Conservation (phyloP, 2,329 filamentous ascomycete genomes). For the Mycogone perniciosa region DNA sequence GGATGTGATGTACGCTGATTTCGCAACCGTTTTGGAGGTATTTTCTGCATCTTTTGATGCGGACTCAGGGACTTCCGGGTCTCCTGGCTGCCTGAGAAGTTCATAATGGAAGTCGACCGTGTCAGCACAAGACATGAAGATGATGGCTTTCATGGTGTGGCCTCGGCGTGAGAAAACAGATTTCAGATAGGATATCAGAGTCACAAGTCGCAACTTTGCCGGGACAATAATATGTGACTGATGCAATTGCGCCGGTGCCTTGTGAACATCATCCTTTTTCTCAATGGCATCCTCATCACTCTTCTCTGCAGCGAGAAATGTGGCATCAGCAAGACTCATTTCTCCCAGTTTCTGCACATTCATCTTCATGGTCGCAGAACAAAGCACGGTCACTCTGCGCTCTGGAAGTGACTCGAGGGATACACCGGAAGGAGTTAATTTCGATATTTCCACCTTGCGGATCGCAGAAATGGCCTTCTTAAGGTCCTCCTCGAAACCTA, state of each 20-base stretch:
- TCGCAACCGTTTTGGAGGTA: constrained; percentile 57
- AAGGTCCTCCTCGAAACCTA: constrained; percentile 93
- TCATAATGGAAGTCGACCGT: constrained; percentile 96
- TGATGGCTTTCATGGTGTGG: constrained; percentile 91
- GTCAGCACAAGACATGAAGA: constrained; percentile 96
- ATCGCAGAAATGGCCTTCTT: constrained; percentile 79
- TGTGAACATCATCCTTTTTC: constrained; percentile 52
- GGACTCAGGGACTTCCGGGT: constrained; percentile 21
- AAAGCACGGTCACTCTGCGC: constrained; percentile 79
- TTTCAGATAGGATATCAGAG: constrained; percentile 76
- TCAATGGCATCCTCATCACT: constrained; percentile 41
- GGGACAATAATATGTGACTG: constrained; percentile 85
- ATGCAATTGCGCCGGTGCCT: constrained; percentile 84
- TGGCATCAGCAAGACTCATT: constrained; percentile 88
- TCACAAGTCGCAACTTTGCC: constrained; percentile 84
- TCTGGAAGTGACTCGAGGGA: constrained; percentile 60
- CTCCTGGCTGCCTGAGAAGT: constrained; percentile 51
- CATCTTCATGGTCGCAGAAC: constrained; percentile 97
- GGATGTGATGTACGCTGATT: constrained; percentile 66
- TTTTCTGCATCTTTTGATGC: constrained; percentile 28
- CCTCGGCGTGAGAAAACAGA: constrained; percentile 82
- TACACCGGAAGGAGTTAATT: constrained; percentile 52
- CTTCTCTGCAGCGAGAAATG: constrained; percentile 70
- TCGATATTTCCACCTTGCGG: constrained; percentile 55
- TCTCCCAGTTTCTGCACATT: constrained; percentile 90